Percentiles rank a stretch among this genome's conserved stretches.
Conservation (phyloP, 108 stramenopile genomes). For the Conticribra weissflogii region DNA sequence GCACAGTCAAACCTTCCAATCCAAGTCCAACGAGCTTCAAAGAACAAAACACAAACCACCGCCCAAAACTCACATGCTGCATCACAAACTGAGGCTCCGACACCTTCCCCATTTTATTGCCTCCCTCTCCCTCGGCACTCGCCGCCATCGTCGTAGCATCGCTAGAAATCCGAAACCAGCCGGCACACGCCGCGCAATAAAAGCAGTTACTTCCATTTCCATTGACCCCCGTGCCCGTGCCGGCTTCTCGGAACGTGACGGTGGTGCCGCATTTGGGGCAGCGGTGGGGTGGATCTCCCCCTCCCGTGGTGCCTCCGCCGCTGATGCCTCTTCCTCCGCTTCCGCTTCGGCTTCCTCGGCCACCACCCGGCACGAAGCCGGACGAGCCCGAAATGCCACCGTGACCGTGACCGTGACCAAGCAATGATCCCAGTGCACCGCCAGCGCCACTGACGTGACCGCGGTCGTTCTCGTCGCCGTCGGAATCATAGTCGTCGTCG, state of each 20-base stretch:
- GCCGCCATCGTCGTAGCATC: too few species aligned
- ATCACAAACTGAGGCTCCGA: constrained; percentile 58
- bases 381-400: constrained; percentile 4
- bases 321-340: constrained; percentile 29
- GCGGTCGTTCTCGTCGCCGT: neutral
- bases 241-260: constrained; percentile 67
- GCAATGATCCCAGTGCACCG: neutral
- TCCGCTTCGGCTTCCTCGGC: constrained; percentile 27
- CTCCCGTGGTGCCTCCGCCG: constrained; percentile 35
- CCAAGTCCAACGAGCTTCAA: too few species aligned
- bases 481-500: constrained; percentile 18
- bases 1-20: too few species aligned
- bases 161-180: constrained; percentile 86
- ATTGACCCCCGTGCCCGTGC: neutral
- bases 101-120: constrained; percentile 15
- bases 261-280: constrained; percentile 82
- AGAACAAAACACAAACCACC: neutral
- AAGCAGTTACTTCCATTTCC: constrained; percentile 71
- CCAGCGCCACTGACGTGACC: neutral
- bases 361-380: constrained; percentile 5
- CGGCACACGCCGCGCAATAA: constrained; percentile 89
- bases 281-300: constrained; percentile 50
- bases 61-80: constrained; percentile 65
- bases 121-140: neutral
- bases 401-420: neutral